These are phyloP conservation scores for Tetragonia tetragonoides DNA, from an alignment of 148 eudicot genomes.

Conservation along the genomic window DNA sequence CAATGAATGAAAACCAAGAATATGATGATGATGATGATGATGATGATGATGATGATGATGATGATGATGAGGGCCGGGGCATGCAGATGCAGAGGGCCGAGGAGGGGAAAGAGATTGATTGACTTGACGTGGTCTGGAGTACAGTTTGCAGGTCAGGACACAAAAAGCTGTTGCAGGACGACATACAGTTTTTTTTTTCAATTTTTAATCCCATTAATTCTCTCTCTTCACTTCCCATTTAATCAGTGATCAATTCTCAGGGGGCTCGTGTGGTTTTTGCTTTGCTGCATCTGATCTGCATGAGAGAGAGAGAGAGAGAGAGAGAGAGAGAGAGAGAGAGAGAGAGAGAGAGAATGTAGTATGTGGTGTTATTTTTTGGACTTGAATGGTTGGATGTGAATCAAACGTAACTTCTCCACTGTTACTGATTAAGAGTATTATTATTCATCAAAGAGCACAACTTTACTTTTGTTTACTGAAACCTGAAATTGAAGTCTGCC, in stretches of 20 bases:
- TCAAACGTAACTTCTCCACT: constrained; percentile 16
- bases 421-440: too few relatives aligned
- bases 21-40: too few relatives aligned
- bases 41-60: too few relatives aligned
- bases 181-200: too few relatives aligned
- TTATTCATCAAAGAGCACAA: background rate
- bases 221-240: background rate
- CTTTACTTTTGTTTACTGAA: too few relatives aligned
- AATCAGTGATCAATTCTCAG: constrained; percentile 6
- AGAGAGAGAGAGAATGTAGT: background rate
- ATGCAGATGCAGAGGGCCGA: too few relatives aligned
- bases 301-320: background rate
- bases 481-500: constrained; percentile 16
- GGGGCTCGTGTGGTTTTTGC: background rate
- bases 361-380: background rate
- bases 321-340: background rate
- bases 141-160: too few relatives aligned
- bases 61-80: too few relatives aligned
- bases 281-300: background rate
- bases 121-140: too few relatives aligned
- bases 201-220: background rate
- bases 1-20: too few relatives aligned
- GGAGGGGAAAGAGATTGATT: too few relatives aligned
- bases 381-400: constrained; percentile 8
- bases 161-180: too few relatives aligned